Evolutionary conservation across 2,329 filamentous ascomycete genomes (phyloP).

Genomic region (Fusarium acutatum): DNA sequence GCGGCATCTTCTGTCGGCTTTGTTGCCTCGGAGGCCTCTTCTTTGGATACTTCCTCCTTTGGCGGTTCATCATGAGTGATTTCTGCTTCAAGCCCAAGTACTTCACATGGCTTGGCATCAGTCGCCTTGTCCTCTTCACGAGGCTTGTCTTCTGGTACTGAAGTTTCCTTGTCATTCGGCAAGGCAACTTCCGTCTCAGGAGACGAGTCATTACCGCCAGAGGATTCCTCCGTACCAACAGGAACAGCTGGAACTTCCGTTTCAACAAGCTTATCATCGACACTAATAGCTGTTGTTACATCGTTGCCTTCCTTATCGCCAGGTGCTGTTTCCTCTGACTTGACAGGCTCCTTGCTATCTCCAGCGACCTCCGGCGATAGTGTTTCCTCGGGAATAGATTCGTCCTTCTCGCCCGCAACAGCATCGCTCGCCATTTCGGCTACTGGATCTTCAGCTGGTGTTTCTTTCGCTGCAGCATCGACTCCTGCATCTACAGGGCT

Average conservation of each 20-base stretch:
- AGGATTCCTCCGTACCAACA: background rate
- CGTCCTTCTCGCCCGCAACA: background rate
- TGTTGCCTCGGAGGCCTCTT: background rate
- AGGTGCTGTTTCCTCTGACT: conserved; percentile 2
- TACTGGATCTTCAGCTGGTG: background rate
- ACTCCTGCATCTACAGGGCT: background rate
- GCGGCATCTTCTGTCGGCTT: conserved; percentile 2
- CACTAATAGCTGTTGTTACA: background rate
- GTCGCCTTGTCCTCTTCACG: background rate
- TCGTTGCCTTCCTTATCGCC: background rate
- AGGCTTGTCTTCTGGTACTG: background rate
- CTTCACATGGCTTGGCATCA: background rate
- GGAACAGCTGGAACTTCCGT: background rate
- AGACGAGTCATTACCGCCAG: background rate
- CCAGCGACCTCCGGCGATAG: background rate
- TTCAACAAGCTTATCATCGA: background rate
- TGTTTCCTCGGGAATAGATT: background rate
- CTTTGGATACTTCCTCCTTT: conserved; percentile 1
- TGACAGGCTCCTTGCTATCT: background rate
- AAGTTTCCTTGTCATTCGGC: background rate
- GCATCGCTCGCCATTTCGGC: background rate
- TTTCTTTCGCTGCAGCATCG: background rate
- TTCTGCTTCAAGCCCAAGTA: background rate
- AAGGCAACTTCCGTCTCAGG: background rate
- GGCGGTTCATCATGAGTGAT: background rate